phyloP scores from a whole-genome alignment of 768 basidiomycete species.

The Udeniomyces megalosporus region DNA sequence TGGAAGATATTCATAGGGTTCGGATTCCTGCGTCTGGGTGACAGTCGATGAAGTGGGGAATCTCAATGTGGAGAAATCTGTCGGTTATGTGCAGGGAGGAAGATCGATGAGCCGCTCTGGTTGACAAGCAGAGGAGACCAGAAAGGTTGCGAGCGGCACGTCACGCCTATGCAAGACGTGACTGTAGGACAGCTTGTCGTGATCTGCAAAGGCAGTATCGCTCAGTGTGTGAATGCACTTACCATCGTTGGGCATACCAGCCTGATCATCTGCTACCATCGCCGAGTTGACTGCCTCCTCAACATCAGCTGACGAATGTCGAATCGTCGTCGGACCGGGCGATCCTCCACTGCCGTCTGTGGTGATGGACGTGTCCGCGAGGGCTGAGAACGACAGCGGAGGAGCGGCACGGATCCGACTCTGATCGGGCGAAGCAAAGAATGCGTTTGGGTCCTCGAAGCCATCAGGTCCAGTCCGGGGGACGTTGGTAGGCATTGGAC shows the following conservation, averaged over 20 bases:
- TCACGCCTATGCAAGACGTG: too few species aligned
- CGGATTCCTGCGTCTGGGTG: too few species aligned
- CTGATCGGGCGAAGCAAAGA: conserved; percentile 11
- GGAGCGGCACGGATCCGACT: background rate
- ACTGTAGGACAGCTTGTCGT: too few species aligned
- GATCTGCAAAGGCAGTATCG: too few species aligned
- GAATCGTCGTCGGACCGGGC: background rate
- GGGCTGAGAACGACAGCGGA: background rate
- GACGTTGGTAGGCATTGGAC: conserved; percentile 3
- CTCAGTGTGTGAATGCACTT: too few species aligned
- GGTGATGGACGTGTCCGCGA: background rate
- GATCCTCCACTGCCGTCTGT: background rate
- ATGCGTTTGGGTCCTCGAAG: conserved; percentile 9
- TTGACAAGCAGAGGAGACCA: too few species aligned
- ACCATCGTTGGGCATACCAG: background rate
- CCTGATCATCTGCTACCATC: background rate
- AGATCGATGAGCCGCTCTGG: too few species aligned
- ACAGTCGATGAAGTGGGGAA: too few species aligned
- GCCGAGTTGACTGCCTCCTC: conserved; percentile 9
- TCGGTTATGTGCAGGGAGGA: too few species aligned
- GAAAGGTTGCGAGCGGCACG: too few species aligned
- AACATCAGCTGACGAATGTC: background rate
- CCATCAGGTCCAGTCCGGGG: conserved; percentile 5
- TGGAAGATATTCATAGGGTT: too few species aligned
- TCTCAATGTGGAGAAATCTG: too few species aligned